phyloP scores from a whole-genome alignment of 345 rosid species.

The Nephelium lappaceum region DNA sequence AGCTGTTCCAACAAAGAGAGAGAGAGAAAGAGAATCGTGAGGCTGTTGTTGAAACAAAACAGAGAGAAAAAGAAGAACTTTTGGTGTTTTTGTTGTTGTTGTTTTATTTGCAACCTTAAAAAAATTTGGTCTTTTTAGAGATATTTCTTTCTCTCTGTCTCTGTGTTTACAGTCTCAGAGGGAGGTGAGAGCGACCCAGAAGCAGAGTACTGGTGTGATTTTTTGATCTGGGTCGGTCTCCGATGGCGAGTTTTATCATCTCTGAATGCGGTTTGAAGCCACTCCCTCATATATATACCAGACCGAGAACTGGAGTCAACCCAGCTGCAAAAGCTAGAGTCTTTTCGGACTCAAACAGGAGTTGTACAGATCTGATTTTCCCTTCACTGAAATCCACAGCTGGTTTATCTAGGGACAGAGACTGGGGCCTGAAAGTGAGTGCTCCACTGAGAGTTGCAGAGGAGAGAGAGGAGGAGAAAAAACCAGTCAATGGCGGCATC shows the following conservation, averaged over 20 bases:
- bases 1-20: not conserved
- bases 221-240: constrained; percentile 31
- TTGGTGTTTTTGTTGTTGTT: not conserved
- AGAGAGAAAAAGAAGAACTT: constrained; percentile 19
- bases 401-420: constrained; percentile 22
- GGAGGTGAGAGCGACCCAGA: not conserved
- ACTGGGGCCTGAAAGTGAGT: constrained; percentile 56
- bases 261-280: constrained; percentile 80
- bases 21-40: not conserved
- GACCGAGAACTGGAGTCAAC: constrained; percentile 46
- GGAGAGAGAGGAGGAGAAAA: constrained; percentile 10
- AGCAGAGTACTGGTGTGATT: not conserved
- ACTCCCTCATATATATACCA: constrained; percentile 50
- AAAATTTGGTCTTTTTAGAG: not conserved
- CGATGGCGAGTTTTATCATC: constrained; percentile 73
- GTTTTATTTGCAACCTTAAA: not conserved
- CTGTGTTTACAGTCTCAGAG: not conserved
- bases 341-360: constrained; percentile 26
- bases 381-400: constrained; percentile 21
- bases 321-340: constrained; percentile 30
- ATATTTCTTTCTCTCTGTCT: constrained; percentile 13
- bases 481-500: not conserved
- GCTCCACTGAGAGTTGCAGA: constrained; percentile 35
- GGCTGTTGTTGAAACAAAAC: constrained; percentile 4
- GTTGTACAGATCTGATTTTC: constrained; percentile 23